Evolutionary conservation across 2,329 filamentous ascomycete species (phyloP).

Genomic region (Iodosphaeria phyllophila): DNA sequence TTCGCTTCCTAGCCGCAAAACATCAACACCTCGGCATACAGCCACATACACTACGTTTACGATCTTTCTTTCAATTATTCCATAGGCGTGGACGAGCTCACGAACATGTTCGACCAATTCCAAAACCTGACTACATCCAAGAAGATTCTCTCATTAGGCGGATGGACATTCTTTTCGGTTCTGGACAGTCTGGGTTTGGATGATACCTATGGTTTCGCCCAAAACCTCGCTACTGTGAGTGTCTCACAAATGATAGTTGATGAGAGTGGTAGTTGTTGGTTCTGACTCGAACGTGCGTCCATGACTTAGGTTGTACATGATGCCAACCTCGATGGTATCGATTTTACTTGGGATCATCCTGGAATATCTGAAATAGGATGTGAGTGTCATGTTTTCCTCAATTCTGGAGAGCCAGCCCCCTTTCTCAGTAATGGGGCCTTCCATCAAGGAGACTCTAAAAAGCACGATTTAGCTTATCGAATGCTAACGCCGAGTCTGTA

Average conservation of each 20-base stretch:
- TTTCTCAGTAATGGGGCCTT: constrained; percentile 16
- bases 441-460: constrained; percentile 9
- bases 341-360: constrained; percentile 5
- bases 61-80: constrained; percentile 11
- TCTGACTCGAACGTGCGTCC: no score
- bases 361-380: constrained; percentile 16
- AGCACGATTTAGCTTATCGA: constrained; percentile 15
- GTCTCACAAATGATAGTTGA: constrained; percentile 16
- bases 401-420: no score
- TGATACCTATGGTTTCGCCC: constrained; percentile 17
- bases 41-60: constrained; percentile 16
- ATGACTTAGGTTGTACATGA: no score
- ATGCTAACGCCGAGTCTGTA: no score
- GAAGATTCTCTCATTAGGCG: constrained; percentile 23
- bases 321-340: constrained; percentile 13
- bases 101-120: constrained; percentile 15
- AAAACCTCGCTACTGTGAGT: constrained; percentile 14
- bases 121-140: constrained; percentile 12
- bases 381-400: no score
- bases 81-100: constrained; percentile 9
- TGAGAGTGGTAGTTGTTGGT: no score
- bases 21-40: constrained; percentile 4
- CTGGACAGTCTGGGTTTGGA: constrained; percentile 18
- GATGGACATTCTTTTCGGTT: constrained; percentile 25
- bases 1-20: constrained; percentile 4